Evolutionary conservation across 1,284 basidiomycete species (phyloP), one percentile per base, ranked within the genome.

Genomic region (Cutaneotrichosporon cutaneum): DNA sequence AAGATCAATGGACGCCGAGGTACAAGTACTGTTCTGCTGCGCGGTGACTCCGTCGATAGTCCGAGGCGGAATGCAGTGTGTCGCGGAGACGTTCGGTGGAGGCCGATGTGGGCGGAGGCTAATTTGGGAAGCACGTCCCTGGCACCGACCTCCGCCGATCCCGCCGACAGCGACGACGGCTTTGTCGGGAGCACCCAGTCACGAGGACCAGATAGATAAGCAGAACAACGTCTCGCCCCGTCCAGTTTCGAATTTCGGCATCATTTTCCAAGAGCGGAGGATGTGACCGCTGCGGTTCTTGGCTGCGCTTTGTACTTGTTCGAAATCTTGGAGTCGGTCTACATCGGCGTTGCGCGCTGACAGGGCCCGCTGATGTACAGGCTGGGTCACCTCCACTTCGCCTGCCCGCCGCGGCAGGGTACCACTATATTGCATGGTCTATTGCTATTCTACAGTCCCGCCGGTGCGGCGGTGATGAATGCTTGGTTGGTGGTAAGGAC

Each of bases 361-460:
- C 14, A 16, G 36, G 9, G 9, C 33, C 13, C 33, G 13, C 13
- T 4, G 2, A 33, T n/a, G 33, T 13, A 2, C 33, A 9, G 33
- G 33, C 33, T 13, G 33, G 13, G 35, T 14, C 13, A 7, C 39
- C 16, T 8, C 16, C 18, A 42, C 39, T 6, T 42, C 16, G 7
- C 39, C 9, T 5, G 18, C 1, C 18, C 16, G 16, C 18, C 18
- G 1, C 13, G 4, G 39, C 39, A 21, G 18, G 39, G 4, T 48
- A 7, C 45, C 45, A 48, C 45, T 48, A 48, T 48, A 48, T 48
- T 22, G 10, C 45, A 48, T 48, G 45, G 45, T 48, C 45, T 48
- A 48, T 48, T 26, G 45, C 45, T 47, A 47, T 47, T 47, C 45
- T 47, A 47, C 45, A 47, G 45, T 14, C 22, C 45, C 45, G 45